Evolutionary conservation across 176 grass and related monocot genomes (phyloP).

Genomic region (Tillandsia leiboldiana): DNA sequence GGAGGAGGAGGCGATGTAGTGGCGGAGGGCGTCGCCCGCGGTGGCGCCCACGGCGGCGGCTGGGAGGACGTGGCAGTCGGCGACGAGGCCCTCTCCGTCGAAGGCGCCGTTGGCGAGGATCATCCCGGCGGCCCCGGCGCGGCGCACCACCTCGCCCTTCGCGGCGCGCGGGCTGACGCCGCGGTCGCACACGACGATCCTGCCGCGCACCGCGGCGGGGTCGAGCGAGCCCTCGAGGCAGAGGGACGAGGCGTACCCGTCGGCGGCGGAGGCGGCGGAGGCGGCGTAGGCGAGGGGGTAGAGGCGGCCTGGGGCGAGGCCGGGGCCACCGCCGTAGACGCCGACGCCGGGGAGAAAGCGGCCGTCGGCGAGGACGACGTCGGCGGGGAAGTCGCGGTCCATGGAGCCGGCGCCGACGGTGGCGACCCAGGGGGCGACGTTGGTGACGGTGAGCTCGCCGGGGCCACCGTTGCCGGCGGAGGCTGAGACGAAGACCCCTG

Average conservation of each 20-base stretch:
- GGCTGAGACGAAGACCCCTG: constrained; percentile 79
- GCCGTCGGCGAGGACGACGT: constrained; percentile 62
- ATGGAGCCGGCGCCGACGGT: constrained; percentile 89
- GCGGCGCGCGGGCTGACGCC: constrained; percentile 73
- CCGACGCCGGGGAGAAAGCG: constrained; percentile 59
- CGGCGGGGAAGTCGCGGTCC: constrained; percentile 87
- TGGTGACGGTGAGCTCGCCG: constrained; percentile 72
- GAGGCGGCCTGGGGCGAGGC: constrained; percentile 42
- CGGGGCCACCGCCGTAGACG: constrained; percentile 71
- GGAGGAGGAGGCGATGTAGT: constrained; percentile 57
- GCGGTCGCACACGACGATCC: constrained; percentile 84
- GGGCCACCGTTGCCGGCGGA: constrained; percentile 86
- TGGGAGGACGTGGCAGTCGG: constrained; percentile 83
- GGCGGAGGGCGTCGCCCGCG: constrained; percentile 49
- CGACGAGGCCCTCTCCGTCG: constrained; percentile 84
- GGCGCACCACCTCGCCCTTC: constrained; percentile 75
- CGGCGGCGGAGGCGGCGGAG: constrained; percentile 24
- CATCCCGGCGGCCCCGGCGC: constrained; percentile 65
- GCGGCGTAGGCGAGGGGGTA: constrained; percentile 59
- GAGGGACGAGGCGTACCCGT: constrained; percentile 71
- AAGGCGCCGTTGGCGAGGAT: constrained; percentile 85
- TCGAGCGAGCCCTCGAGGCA: constrained; percentile 89
- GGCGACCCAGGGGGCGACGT: constrained; percentile 83
- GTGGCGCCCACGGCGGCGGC: constrained; percentile 64
- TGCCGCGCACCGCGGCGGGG: constrained; percentile 34